phyloP scores from a whole-genome alignment of 2,329 filamentous ascomycete genomes.

The Nannizzia gypsea region DNA sequence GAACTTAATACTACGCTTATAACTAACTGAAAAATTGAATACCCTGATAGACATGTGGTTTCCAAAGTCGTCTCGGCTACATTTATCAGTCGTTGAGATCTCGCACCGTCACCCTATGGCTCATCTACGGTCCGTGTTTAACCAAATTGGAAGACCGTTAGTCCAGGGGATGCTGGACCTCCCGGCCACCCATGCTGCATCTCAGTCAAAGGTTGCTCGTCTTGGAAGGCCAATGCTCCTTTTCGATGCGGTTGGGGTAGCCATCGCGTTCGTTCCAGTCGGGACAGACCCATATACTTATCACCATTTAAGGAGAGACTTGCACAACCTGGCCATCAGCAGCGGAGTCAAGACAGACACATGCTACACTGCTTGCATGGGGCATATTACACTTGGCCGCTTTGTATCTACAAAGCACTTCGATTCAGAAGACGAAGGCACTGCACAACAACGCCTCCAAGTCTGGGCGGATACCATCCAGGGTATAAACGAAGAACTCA shows the following conservation, averaged over 20 bases:
- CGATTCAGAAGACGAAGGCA: background rate
- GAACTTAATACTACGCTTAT: background rate
- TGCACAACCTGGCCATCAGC: constrained; percentile 5
- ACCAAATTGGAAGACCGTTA: constrained; percentile 2
- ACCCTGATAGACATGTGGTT: constrained; percentile 9
- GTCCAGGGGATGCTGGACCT: constrained; percentile 8
- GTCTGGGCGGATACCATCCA: constrained; percentile 7
- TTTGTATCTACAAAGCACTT: constrained; percentile 7
- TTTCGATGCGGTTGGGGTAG: constrained; percentile 8
- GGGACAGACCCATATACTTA: constrained; percentile 6
- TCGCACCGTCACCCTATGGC: constrained; percentile 10
- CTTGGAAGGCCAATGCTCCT: constrained; percentile 10
- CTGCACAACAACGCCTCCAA: background rate
- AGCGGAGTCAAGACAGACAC: constrained; percentile 8
- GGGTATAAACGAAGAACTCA: constrained; percentile 5
- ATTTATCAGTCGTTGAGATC: constrained; percentile 9
- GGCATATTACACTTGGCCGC: constrained; percentile 9
- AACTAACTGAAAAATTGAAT: background rate
- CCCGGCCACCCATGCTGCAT: background rate
- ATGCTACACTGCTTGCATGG: constrained; percentile 10
- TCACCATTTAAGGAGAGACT: constrained; percentile 8
- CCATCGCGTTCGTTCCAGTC: constrained; percentile 6
- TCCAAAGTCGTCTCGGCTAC: constrained; percentile 7
- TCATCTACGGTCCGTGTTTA: constrained; percentile 6
- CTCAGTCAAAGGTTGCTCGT: background rate